phyloP scores from a whole-genome alignment of 495 filamentous ascomycete genomes.

The Penicillium manginii region DNA sequence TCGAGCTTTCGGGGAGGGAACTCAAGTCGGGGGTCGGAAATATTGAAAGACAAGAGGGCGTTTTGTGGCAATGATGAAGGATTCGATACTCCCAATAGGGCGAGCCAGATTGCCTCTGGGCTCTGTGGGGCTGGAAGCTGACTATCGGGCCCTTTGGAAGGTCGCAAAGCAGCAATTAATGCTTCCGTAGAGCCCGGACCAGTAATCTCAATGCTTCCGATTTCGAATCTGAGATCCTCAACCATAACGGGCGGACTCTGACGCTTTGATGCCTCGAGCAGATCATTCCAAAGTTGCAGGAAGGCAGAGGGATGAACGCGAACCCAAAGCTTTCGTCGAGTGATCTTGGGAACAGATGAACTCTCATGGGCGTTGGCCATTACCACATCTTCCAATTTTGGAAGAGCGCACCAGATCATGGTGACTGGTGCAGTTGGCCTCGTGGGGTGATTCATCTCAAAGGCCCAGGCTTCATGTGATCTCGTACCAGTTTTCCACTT shows the following conservation, averaged over 20 bases:
- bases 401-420: constrained; percentile 65
- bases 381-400: constrained; percentile 37
- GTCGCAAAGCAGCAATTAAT: constrained; percentile 70
- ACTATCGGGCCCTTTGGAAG: constrained; percentile 40
- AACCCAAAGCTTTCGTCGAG: constrained; percentile 66
- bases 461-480: constrained; percentile 68
- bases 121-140: constrained; percentile 33
- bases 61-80: constrained; percentile 74
- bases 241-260: constrained; percentile 73
- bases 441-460: constrained; percentile 55
- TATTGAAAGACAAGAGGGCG: constrained; percentile 70
- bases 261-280: constrained; percentile 69
- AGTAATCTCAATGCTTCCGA: constrained; percentile 88
- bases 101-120: constrained; percentile 62
- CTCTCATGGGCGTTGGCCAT: constrained; percentile 35
- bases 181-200: constrained; percentile 86
- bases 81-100: constrained; percentile 72
- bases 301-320: constrained; percentile 90
- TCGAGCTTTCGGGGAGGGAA: constrained; percentile 60
- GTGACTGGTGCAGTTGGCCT: constrained; percentile 74
- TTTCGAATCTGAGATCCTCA: constrained; percentile 92
- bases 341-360: constrained; percentile 36
- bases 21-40: constrained; percentile 78
- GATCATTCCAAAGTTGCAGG: constrained; percentile 76
- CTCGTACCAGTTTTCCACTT: constrained; percentile 79